Evolutionary conservation across 768 basidiomycete species (phyloP), one percentile per base, ranked within the genome.

Genomic region (Dendrothele bispora): DNA sequence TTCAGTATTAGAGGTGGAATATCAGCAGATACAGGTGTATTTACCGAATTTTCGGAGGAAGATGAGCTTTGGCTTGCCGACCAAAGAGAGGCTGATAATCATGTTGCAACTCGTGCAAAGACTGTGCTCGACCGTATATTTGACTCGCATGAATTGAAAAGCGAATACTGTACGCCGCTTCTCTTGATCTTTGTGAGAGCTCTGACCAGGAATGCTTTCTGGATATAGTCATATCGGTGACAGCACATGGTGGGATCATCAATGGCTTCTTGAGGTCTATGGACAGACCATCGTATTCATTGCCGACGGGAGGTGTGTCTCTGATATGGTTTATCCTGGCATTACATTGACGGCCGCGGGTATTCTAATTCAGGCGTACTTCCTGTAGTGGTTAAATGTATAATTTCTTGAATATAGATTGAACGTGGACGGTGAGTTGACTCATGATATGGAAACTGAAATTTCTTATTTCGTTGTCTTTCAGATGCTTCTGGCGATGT

Each of bases 181-280:
- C 30, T 30, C 28, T 24, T 4, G n/a, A n/a, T n/a, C n/a, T n/a
- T n/a, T n/a, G n/a, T n/a, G n/a, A n/a, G n/a, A n/a, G n/a, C 21
- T n/a, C 27, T 36, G 21, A 39, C 8, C 32, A 10, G 7, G 21
- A 34, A 44, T 21, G 37, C 48, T 15, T 39, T 43, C 32, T 29
- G 10, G 22, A n/a, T 17, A 6, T 43, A 88, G 87, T 78, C 53
- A 75, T 88, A 15, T 82, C 84, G 4, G 75, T 88, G 49, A 85
- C 84, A 1, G 77, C 80, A 1, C 88, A 90, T 57, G 72, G 78
- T 15, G 83, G 79, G 1, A 76, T 83, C 50, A 83, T 84, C 35
- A 72, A 74, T 36, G 79, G 75, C 1, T 77, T 86, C 41, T 53
- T 86, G 54, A 64, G 59, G 3, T 72, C 72, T 0, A 62, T 80